phyloP scores from a whole-genome alignment of 495 filamentous ascomycete genomes.

The Aspergillus carlsbadensis region DNA sequence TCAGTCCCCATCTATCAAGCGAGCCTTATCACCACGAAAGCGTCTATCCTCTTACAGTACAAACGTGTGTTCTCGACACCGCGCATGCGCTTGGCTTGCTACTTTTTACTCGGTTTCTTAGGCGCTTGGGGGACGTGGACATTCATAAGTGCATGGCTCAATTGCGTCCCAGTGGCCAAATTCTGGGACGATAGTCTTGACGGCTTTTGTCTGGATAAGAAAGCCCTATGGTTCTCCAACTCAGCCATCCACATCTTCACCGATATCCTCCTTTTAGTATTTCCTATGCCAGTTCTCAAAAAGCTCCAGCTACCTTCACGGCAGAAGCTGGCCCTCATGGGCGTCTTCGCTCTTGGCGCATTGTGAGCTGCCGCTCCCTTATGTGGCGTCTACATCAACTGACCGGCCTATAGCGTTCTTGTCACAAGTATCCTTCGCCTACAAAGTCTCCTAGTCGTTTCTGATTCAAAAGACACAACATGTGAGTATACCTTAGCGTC shows the following conservation, averaged over 20 bases:
- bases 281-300: slow-evolving; percentile 48
- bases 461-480: slow-evolving; percentile 46
- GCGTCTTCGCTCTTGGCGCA: slow-evolving; percentile 46
- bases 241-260: slow-evolving; percentile 44
- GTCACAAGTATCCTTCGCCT: slow-evolving; percentile 56
- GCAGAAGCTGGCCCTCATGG: slow-evolving; percentile 47
- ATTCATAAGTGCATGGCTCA: slow-evolving; percentile 35
- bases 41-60: slow-evolving; percentile 41
- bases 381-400: slow-evolving; percentile 5
- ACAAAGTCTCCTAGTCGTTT: slow-evolving; percentile 43
- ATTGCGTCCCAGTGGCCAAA: slow-evolving; percentile 34
- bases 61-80: slow-evolving; percentile 37
- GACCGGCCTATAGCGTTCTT: slow-evolving; percentile 40
- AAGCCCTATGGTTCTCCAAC: slow-evolving; percentile 39
- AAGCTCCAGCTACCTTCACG: slow-evolving; percentile 41
- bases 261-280: slow-evolving; percentile 47
- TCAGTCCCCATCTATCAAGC: slow-evolving; percentile 36
- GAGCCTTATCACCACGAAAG: slow-evolving; percentile 35
- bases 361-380: slow-evolving; percentile 35
- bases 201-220: slow-evolving; percentile 36
- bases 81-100: slow-evolving; percentile 40
- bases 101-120: slow-evolving; percentile 29
- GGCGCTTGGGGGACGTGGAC: slow-evolving; percentile 39
- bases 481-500: slow-evolving; percentile 27
- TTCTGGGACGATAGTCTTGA: slow-evolving; percentile 32